These are phyloP conservation scores for Pseudocercospora musae DNA, from an alignment of 2,329 filamentous ascomycete species.

Conservation along the genomic window DNA sequence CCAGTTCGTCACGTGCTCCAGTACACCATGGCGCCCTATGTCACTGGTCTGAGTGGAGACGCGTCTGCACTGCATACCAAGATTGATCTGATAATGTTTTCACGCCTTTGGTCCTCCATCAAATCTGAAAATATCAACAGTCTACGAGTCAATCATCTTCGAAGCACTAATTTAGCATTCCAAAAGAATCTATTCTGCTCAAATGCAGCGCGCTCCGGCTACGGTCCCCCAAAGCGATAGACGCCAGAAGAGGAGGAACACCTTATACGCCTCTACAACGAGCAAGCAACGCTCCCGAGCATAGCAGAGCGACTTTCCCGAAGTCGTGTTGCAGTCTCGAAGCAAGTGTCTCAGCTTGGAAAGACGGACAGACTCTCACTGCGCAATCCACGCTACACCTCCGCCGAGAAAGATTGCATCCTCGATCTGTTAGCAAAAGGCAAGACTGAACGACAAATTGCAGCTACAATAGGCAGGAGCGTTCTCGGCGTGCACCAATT, in stretches of 20 bases:
- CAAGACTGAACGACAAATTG: too few species aligned
- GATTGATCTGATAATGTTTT: not conserved
- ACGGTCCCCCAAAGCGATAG: not conserved
- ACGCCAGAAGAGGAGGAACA: not conserved
- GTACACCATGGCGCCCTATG: too few species aligned
- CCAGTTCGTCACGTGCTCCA: too few species aligned
- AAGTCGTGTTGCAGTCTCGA: not conserved
- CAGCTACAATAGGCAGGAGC: too few species aligned
- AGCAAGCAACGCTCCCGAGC: not conserved
- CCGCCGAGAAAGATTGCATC: too few species aligned
- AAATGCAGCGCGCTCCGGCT: too few species aligned
- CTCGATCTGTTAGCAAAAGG: too few species aligned
- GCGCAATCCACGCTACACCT: too few species aligned
- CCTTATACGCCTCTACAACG: not conserved
- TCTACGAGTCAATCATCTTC: not conserved
- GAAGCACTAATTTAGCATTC: not conserved
- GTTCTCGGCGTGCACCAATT: too few species aligned
- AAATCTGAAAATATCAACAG: too few species aligned
- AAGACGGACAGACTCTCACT: not conserved
- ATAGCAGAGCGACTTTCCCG: not conserved
- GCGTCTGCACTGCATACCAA: not conserved
- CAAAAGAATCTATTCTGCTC: too few species aligned
- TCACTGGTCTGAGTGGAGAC: too few species aligned
- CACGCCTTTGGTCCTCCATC: not conserved
- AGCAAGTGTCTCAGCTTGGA: not conserved